Percentiles rank a stretch among this genome's conserved stretches.
Conservation (phyloP, 2,329 filamentous ascomycete genomes). For the Pseudopyrenochaeta lycopersici region DNA sequence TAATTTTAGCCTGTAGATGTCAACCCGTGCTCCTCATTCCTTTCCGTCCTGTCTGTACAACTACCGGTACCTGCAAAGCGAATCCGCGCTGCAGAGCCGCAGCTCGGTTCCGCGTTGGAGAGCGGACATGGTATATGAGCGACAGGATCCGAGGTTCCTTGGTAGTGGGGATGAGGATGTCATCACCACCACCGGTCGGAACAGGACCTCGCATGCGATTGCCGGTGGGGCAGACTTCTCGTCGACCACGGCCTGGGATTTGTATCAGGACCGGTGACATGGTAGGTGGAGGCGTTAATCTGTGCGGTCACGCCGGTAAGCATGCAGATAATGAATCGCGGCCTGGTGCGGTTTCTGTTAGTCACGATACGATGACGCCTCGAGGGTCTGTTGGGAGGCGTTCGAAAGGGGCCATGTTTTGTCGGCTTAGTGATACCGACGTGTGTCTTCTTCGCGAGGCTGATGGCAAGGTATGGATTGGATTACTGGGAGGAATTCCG, state of each 20-base stretch:
- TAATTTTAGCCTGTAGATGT: conserved; percentile 7
- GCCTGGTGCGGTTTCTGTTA: background rate
- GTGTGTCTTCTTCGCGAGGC: background rate
- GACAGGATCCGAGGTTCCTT: background rate
- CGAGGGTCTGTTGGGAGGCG: background rate
- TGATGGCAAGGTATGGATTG: background rate
- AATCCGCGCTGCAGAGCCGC: background rate
- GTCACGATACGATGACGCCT: background rate
- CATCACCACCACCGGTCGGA: background rate
- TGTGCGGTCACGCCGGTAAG: conserved; percentile 1
- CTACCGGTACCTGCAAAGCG: background rate
- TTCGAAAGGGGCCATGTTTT: background rate
- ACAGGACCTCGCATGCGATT: background rate
- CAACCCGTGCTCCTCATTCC: background rate
- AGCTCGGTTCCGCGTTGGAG: background rate
- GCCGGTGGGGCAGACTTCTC: background rate
- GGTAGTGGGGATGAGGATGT: background rate
- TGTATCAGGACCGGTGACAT: conserved; percentile 1
- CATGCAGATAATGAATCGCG: conserved; percentile 1
- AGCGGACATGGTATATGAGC: background rate
- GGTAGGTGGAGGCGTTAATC: conserved; percentile 2
- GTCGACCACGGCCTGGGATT: background rate
- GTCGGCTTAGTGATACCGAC: background rate
- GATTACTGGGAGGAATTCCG: background rate
- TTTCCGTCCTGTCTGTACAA: background rate